Evolutionary conservation across 306 rosid genomes (phyloP).

Genomic region (Corylus americana): DNA sequence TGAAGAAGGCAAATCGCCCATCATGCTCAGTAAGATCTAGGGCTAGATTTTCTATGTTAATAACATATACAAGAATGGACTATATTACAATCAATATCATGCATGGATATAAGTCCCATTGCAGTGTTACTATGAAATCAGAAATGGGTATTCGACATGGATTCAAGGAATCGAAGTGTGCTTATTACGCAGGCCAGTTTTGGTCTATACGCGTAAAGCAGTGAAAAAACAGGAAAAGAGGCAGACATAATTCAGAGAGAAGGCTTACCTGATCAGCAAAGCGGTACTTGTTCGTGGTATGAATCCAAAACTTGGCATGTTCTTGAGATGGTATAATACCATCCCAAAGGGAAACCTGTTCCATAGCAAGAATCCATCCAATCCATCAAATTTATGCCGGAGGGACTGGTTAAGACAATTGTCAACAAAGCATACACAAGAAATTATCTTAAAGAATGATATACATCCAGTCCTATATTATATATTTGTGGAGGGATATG

Average conservation of each 20-base stretch:
- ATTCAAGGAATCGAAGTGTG: neutral
- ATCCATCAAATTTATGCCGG: neutral
- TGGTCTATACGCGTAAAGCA: neutral
- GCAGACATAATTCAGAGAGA: neutral
- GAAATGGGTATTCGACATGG: neutral
- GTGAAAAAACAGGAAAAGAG: neutral
- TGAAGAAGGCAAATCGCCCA: neutral
- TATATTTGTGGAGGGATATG: neutral
- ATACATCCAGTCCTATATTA: neutral
- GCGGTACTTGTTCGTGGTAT: slow-evolving; percentile 81
- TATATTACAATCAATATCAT: neutral
- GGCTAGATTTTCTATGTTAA: neutral
- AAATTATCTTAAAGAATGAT: neutral
- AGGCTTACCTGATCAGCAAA: slow-evolving; percentile 68
- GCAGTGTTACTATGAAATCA: neutral
- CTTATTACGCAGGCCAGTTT: neutral
- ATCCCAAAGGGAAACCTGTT: slow-evolving; percentile 96
- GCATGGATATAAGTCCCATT: neutral
- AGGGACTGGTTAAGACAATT: neutral
- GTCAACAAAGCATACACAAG: neutral
- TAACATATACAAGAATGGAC: neutral
- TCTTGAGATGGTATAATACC: slow-evolving; percentile 86
- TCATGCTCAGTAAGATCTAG: neutral
- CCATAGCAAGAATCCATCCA: neutral
- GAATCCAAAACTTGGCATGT: slow-evolving; percentile 76